These are phyloP conservation scores for Cordyceps farinosa DNA, from an alignment of 2,329 filamentous ascomycete genomes.

Conservation along the genomic window DNA sequence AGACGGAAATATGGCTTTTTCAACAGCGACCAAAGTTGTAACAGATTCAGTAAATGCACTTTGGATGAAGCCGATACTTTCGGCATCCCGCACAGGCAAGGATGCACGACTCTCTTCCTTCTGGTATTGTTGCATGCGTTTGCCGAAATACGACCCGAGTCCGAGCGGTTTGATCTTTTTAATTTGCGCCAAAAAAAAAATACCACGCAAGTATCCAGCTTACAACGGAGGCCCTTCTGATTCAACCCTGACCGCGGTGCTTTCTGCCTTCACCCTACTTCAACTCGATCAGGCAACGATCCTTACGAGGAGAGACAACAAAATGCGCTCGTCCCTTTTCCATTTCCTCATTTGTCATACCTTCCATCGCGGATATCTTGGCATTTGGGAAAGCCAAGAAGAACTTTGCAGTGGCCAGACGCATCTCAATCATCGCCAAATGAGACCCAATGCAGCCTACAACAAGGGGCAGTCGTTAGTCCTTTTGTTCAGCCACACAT, in stretches of 20 bases:
- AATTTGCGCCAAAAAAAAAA: no score
- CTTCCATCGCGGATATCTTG: no score
- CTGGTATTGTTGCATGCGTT: neutral
- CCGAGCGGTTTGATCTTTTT: neutral
- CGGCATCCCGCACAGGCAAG: neutral
- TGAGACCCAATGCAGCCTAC: constrained; percentile 51
- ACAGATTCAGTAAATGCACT: neutral
- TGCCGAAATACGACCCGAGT: neutral
- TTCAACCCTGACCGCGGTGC: no score
- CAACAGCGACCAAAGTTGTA: neutral
- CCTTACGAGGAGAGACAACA: no score
- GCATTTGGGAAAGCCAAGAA: constrained; percentile 28
- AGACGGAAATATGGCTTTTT: neutral
- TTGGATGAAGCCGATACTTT: neutral
- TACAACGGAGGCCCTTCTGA: no score
- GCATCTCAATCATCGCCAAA: constrained; percentile 51
- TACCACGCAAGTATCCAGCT: no score
- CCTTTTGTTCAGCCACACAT: no score
- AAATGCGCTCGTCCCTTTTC: no score
- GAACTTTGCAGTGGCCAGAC: constrained; percentile 39
- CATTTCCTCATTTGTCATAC: no score
- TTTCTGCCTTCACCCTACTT: no score
- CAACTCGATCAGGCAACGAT: no score
- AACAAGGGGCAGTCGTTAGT: neutral
- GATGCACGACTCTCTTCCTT: neutral